Base-by-base conservation (phyloP, 2,329 filamentous ascomycete species). In the Chaetomiaceae sp. region DNA sequence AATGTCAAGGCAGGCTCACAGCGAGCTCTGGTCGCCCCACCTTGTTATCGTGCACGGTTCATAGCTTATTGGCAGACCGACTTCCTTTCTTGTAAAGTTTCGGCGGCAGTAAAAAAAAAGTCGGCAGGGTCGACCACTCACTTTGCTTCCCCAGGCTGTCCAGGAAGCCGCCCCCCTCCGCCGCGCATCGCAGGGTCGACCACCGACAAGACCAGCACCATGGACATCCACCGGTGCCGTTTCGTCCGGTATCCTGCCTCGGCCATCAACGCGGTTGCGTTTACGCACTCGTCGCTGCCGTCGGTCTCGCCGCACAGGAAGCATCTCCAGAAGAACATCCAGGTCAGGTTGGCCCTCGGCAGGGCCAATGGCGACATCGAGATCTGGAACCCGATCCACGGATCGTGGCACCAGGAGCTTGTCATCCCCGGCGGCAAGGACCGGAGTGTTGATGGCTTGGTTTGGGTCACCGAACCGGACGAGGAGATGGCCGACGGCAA, bases 171-270 rank as follows among this genome's bases (percentile, higher is more conserved):
- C n/a, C n/a, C n/a, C 41, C 44, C 47, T 51, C 46, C 42, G 35
- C 38, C 45, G 32, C 42, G 32, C 46, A 27, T 12, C 38, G 43
- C 32, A 49, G 48, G 48, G 22, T 9, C 9, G 22, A 24, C 22
- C 5, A 24, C 41, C 40, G 44, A 43, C 47, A 51, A 55, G 29
- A 50, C 41, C 48, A 33, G 46, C 32, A 55, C 48, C 48, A 96
- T 97, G 91, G 91, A 97, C 69, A 84, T 98, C 64, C 93, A 98
- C 73, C 88, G 93, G 60, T 95, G 90, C 63, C 88, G 93, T 63
- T 98, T 98, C 70, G 86, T 98, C 58, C 86, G 87, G 33, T 97
- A 87, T 68, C 88, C 89, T 55, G 85, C 88, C 7, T 88, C 88
- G 50, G 84, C 89, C 48, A 96, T 98, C 68, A 97, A 95, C 69